Evolutionary conservation across 176 grass and related monocot species (phyloP).

Genomic region (Puya raimondii): DNA sequence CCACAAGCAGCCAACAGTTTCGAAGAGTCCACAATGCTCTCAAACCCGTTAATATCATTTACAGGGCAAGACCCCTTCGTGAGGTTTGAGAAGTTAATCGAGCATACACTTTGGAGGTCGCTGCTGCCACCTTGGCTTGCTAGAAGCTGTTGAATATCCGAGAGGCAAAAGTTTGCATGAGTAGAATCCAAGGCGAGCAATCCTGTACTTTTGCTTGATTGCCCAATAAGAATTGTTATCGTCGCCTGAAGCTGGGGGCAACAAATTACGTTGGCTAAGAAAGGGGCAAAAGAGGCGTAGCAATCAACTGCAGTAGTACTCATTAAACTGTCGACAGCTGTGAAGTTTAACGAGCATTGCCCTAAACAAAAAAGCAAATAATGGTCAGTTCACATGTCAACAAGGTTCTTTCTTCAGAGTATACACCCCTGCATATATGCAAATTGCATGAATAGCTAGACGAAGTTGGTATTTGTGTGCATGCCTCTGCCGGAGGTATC

Average conservation of each 20-base stretch:
- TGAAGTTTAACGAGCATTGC: slow-evolving; percentile 73
- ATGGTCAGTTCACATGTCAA: not conserved
- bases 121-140: slow-evolving; percentile 55
- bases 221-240: slow-evolving; percentile 78
- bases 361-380: slow-evolving; percentile 28
- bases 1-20: slow-evolving; percentile 69
- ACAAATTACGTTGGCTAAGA: slow-evolving; percentile 89
- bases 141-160: slow-evolving; percentile 80
- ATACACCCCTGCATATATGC: not conserved
- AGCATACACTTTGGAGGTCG: slow-evolving; percentile 66
- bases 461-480: not conserved
- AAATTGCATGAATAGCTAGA: not conserved
- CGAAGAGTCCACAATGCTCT: slow-evolving; percentile 62
- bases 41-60: slow-evolving; percentile 45
- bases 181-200: slow-evolving; percentile 62
- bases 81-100: slow-evolving; percentile 58
- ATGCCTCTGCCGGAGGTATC: not conserved
- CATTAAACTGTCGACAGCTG: slow-evolving; percentile 44
- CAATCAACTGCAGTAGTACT: slow-evolving; percentile 82
- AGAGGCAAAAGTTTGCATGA: slow-evolving; percentile 75
- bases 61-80: slow-evolving; percentile 70
- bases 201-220: slow-evolving; percentile 79
- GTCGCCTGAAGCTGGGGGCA: slow-evolving; percentile 90
- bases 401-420: no score
- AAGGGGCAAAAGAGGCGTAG: slow-evolving; percentile 65